Percentiles rank a stretch among this genome's conserved stretches.
Evolutionary conservation across 345 rosid species (phyloP).

Genomic region (Brassica rapa): DNA sequence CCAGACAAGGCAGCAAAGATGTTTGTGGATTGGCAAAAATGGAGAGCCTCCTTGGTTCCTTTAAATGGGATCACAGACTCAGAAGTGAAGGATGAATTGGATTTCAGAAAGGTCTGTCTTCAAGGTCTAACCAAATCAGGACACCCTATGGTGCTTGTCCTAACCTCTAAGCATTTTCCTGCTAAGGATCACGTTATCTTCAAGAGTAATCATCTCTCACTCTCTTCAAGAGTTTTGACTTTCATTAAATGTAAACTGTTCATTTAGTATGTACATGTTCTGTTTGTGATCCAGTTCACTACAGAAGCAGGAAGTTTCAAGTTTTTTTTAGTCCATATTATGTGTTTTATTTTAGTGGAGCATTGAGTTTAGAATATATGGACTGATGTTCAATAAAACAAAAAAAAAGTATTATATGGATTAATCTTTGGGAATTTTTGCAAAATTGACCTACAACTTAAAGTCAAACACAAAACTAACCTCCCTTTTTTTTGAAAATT

Average conservation of each 20-base stretch:
- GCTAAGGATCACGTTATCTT: slow-evolving; percentile 70
- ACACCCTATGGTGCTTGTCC: slow-evolving; percentile 52
- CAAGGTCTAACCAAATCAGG: slow-evolving; percentile 64
- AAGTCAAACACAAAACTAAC: too few species aligned
- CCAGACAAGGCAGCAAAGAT: slow-evolving; percentile 76
- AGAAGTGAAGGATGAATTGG: slow-evolving; percentile 68
- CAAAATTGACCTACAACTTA: too few species aligned
- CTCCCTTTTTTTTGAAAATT: too few species aligned
- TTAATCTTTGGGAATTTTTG: too few species aligned
- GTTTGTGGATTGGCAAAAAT: slow-evolving; percentile 86
- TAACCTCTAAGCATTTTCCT: slow-evolving; percentile 62
- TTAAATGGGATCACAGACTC: slow-evolving; percentile 72
- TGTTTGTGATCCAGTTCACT: neutral
- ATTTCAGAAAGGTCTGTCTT: slow-evolving; percentile 54
- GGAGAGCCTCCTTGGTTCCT: slow-evolving; percentile 77
- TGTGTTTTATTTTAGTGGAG: neutral
- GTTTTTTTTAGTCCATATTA: neutral
- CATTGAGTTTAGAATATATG: neutral
- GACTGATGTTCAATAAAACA: neutral
- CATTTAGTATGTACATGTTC: neutral
- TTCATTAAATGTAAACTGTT: neutral
- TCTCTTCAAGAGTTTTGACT: neutral
- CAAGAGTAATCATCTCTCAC: slow-evolving; percentile 55
- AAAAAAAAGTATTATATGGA: neutral
- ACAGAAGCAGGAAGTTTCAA: neutral